Evolutionary conservation across 2,329 filamentous ascomycete genomes (phyloP).

Genomic region (Leptosphaerulina australis): DNA sequence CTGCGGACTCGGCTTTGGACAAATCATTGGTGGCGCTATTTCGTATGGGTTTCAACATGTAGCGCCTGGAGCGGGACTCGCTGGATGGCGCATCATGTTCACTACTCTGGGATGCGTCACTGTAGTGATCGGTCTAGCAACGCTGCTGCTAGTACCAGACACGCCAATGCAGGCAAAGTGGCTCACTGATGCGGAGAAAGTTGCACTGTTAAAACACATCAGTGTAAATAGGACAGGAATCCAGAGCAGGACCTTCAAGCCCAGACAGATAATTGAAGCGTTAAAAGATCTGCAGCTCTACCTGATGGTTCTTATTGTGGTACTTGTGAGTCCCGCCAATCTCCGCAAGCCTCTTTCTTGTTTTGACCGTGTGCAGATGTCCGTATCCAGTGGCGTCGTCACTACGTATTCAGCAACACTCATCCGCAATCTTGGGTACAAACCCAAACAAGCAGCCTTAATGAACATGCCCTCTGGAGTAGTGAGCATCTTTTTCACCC

Average conservation of each 20-base stretch:
- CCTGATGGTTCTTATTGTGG: conserved; percentile 36
- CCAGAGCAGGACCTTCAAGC: conserved; percentile 68
- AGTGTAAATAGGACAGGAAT: conserved; percentile 75
- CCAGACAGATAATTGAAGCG: conserved; percentile 65
- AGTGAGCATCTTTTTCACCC: conserved; percentile 24
- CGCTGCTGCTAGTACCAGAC: conserved; percentile 48
- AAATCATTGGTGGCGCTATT: conserved; percentile 24
- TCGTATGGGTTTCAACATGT: conserved; percentile 34
- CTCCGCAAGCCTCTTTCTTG: background rate
- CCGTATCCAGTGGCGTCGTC: conserved; percentile 24
- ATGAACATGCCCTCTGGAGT: conserved; percentile 31
- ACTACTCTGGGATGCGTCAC: conserved; percentile 25
- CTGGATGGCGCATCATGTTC: conserved; percentile 32
- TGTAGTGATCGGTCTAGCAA: conserved; percentile 23
- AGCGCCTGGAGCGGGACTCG: conserved; percentile 2
- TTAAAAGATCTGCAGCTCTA: conserved; percentile 62
- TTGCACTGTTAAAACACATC: conserved; percentile 67
- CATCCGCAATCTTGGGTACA: conserved; percentile 28
- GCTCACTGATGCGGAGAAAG: conserved; percentile 44
- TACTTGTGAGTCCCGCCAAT: conserved; percentile 8
- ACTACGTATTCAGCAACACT: conserved; percentile 31
- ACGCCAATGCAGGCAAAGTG: conserved; percentile 51
- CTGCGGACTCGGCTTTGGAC: conserved; percentile 54
- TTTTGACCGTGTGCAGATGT: conserved; percentile 4
- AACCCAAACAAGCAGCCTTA: conserved; percentile 23